Evolutionary conservation across 768 basidiomycete species (phyloP), one percentile per base, ranked within the genome.

Genomic region (Mycena olivaceomarginata): DNA sequence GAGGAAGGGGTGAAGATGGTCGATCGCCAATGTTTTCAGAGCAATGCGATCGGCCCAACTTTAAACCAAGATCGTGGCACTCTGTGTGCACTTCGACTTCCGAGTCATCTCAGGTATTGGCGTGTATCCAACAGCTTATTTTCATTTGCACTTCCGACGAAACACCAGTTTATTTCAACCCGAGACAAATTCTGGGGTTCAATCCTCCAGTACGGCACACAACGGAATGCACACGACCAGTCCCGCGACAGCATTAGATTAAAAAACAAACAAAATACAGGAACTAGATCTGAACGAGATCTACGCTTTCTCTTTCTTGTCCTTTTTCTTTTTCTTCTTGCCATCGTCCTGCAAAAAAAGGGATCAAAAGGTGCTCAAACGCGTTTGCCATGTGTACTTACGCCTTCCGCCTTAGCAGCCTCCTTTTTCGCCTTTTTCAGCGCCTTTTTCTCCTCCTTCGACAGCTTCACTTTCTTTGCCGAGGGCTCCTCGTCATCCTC

Each of bases 381-480:
- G 71, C 63, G 37, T 51, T 9, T 11, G 43, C 39, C 25, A 31
- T 71, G 57, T 56, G 57, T 56, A 40, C 87, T 78, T 70, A 89
- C 88, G 69, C 82, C 88, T 22, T 79, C 89, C 22, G 85, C 85
- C 84, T 91, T 92, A n/a, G 86, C 90, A 80, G 91, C 88, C 81
- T 91, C 90, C 86, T 95, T 95, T 83, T 91, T 90, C 59, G 93
- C 93, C 85, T 94, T 95, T 85, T 95, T 96, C 84, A 94, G 85
- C 20, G 94, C 94, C 88, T 95, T 96, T 89, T 95, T 95, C 87
- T 96, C 95, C 86, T 96, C 95, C 85, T 96, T 96, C 25, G 93
- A 93, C 64, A 95, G 81, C 87, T 96, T 95, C 73, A 89, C 88
- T 87, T 96, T 96, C 87, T 95, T 96, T 67, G 87, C 77, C 9